Evolutionary conservation across 2,329 filamentous ascomycete genomes (phyloP).

Genomic region (Fusarium agapanthi): DNA sequence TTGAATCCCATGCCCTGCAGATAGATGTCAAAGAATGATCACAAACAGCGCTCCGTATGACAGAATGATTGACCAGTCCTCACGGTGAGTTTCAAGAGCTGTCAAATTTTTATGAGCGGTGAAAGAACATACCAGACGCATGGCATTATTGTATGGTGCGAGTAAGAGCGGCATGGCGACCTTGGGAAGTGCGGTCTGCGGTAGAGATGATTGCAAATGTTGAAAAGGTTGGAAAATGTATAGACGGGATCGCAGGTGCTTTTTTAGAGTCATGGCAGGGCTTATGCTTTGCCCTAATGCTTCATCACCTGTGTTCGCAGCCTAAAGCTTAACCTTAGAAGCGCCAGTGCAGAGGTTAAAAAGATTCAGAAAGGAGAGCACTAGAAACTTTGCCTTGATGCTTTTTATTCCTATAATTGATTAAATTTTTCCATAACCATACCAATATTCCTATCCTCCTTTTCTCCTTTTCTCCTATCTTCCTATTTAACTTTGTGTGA

Average conservation of each 20-base stretch:
- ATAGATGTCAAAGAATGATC: not conserved
- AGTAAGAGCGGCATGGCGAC: not conserved
- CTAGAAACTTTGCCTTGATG: not conserved
- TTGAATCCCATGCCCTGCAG: slow-evolving; percentile 6
- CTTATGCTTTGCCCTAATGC: not conserved
- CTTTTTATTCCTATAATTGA: too few relatives aligned
- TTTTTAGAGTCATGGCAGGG: not conserved
- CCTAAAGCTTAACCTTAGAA: too few relatives aligned
- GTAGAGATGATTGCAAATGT: rapidly evolving
- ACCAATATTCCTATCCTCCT: too few relatives aligned
- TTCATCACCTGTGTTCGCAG: too few relatives aligned
- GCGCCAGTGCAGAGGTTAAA: not conserved
- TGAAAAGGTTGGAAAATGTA: rapidly evolving
- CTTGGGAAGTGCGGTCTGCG: rapidly evolving
- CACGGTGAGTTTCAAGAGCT: rapidly evolving
- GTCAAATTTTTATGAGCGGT: rapidly evolving
- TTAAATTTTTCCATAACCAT: too few relatives aligned
- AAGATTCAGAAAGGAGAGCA: not conserved
- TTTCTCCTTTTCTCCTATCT: too few relatives aligned
- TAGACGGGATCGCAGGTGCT: too few relatives aligned
- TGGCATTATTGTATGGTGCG: slow-evolving; percentile 7
- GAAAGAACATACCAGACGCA: slow-evolving; percentile 1
- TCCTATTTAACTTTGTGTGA: rapidly evolving
- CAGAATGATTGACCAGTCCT: rapidly evolving
- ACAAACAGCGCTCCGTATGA: rapidly evolving